Evolutionary conservation across 495 filamentous ascomycete genomes (phyloP), one percentile per base, ranked within the genome.

Genomic region (Podospora fimiseda): DNA sequence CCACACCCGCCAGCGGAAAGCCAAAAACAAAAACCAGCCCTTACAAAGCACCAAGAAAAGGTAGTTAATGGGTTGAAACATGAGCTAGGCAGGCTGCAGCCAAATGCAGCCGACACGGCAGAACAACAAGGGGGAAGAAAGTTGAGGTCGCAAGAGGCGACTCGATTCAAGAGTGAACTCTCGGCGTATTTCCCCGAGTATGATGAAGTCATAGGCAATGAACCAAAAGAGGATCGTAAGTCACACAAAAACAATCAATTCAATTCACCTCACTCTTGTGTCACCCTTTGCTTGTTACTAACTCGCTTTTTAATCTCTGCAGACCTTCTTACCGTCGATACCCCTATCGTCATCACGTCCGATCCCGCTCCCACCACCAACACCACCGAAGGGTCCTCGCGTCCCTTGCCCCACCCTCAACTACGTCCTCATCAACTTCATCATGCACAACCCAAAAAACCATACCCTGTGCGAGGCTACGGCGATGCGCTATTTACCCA

Each of bases 131-230:
- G 20, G 62, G 75, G 65, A 61, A 74, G 78, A 52, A 80, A 80
- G 64, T 64, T 81, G 59, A 68, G 78, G 51, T 79, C 76, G 46
- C 74, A 78, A 56, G 77, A 80, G 53, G 72, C 70, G 19, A 74
- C 70, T 47, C 71, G 88, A 52, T 83, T 88, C 63, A 91, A 90
- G 75, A 94, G 89, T 70, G 90, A 96, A 62, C 75, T 96, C 22
- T 84, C 89, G 8, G 76, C 81, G 24, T 96, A 93, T 67, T 94
- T 96, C 60, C 82, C 87, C 40, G 89, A 92, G 55, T 96, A 92
- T 68, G 90, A 96, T 64, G 86, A 93, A 58, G 79, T 95, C 50
- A 85, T 96, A 63, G 88, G 86, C 52, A 85, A 90, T 57, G 85
- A 89, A 57, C 80, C 81, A 5, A 82, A 86, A 51, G 84, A 90